phyloP scores from a whole-genome alignment of 2,329 filamentous ascomycete genomes.

The Exophiala sideris region DNA sequence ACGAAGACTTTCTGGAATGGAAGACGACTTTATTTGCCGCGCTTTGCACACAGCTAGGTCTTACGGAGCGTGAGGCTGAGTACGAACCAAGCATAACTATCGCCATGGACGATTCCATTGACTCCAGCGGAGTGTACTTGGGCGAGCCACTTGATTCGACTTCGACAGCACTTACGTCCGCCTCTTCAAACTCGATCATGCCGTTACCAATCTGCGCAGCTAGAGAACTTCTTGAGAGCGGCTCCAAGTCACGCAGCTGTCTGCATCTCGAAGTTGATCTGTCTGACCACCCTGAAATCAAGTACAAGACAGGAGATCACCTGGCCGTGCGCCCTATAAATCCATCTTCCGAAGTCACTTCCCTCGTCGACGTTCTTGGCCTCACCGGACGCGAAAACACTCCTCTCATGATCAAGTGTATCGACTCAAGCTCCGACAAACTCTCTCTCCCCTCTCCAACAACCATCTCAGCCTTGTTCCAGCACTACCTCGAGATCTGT shows the following conservation, averaged over 20 bases:
- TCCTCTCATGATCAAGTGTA: conserved; percentile 23
- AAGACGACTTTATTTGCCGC: conserved; percentile 37
- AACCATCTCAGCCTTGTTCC: conserved; percentile 78
- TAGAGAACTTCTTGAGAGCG: conserved; percentile 2
- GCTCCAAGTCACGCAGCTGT: conserved; percentile 34
- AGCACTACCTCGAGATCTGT: conserved; percentile 91
- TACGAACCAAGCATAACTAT: conserved; percentile 83
- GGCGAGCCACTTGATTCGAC: conserved; percentile 5
- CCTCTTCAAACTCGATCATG: neutral
- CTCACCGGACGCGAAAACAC: conserved; percentile 26
- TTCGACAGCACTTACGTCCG: neutral
- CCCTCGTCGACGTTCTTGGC: conserved; percentile 34
- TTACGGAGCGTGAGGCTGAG: conserved; percentile 83
- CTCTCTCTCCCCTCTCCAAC: conserved; percentile 86
- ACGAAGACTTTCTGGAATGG: conserved; percentile 44
- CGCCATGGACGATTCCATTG: conserved; percentile 42
- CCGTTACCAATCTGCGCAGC: neutral
- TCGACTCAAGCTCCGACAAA: conserved; percentile 19
- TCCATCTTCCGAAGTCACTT: conserved; percentile 36
- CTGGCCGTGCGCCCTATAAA: conserved; percentile 42
- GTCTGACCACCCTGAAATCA: conserved; percentile 33
- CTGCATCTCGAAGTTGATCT: conserved; percentile 39
- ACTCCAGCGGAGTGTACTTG: conserved; percentile 27
- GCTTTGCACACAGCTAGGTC: conserved; percentile 52
- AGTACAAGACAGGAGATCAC: conserved; percentile 46